These are phyloP conservation scores for Solanum hybrid DNA, from an alignment of 305 asterid genomes.

Conservation along the genomic window DNA sequence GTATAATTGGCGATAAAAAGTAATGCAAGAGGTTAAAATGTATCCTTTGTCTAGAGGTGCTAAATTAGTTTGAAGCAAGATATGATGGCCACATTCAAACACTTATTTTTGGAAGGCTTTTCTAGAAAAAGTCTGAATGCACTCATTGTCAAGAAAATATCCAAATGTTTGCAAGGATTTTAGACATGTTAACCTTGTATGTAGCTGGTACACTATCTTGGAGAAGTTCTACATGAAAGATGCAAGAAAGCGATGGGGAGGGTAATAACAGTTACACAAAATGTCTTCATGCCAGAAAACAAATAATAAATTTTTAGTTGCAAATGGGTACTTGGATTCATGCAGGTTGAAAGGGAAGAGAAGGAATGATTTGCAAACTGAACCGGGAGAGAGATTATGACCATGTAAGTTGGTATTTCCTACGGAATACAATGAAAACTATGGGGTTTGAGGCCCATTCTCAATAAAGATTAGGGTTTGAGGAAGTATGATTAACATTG, in stretches of 20 bases:
- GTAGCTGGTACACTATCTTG: not conserved
- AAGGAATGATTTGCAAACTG: not conserved
- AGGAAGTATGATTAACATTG: not conserved
- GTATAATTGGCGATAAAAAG: not conserved
- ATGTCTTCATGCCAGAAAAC: not conserved
- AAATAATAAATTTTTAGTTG: not conserved
- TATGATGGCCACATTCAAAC: not conserved
- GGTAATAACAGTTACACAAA: not conserved
- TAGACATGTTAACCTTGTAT: not conserved
- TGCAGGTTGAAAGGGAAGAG: not conserved
- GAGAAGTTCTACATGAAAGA: not conserved
- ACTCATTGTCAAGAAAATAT: not conserved
- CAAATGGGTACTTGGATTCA: not conserved
- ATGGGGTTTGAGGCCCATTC: not conserved
- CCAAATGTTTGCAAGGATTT: not conserved
- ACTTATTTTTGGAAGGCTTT: not conserved
- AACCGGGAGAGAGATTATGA: not conserved
- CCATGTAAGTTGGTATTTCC: not conserved
- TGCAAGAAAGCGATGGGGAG: not conserved
- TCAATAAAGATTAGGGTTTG: not conserved
- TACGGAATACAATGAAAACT: not conserved
- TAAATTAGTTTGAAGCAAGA: not conserved
- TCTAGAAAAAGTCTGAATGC: not conserved
- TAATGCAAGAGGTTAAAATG: not conserved
- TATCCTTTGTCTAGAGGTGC: not conserved